Percentiles rank a stretch among this genome's conserved stretches.
Evolutionary conservation across 1,284 basidiomycete genomes (phyloP).

Genomic region (Phenoliferia sp.): DNA sequence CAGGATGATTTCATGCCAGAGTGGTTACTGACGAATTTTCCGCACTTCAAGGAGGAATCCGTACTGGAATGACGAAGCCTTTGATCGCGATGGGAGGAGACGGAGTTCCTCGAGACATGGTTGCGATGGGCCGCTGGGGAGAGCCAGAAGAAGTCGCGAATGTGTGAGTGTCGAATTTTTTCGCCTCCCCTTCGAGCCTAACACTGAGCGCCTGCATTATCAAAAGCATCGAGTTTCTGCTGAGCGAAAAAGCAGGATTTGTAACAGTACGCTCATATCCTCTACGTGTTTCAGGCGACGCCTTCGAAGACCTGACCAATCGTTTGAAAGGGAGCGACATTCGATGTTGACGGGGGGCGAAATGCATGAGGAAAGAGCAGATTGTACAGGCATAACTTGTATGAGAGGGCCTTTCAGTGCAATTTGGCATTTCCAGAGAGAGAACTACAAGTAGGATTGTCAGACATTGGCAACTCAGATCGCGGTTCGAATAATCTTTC

Average conservation of each 20-base stretch:
- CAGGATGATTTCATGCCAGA: not conserved
- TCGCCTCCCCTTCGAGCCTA: not conserved
- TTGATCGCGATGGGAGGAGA: not conserved
- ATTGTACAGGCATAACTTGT: too few relatives aligned
- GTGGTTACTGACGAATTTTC: not conserved
- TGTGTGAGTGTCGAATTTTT: not conserved
- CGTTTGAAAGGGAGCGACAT: not conserved
- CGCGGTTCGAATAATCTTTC: too few relatives aligned
- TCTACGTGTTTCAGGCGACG: not conserved
- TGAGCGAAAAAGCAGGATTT: not conserved
- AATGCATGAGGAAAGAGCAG: not conserved
- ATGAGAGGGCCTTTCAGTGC: too few relatives aligned
- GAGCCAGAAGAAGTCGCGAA: conserved; percentile 1
- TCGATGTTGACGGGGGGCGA: not conserved
- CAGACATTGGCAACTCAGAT: too few relatives aligned
- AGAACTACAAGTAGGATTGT: too few relatives aligned
- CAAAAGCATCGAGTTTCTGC: conserved; percentile 1
- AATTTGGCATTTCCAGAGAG: too few relatives aligned
- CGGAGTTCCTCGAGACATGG: not conserved
- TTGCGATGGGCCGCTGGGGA: not conserved
- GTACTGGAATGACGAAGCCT: not conserved
- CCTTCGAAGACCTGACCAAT: not conserved
- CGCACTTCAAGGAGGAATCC: not conserved
- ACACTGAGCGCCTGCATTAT: not conserved
- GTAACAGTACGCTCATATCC: not conserved